Percentiles rank a stretch among this genome's conserved stretches.
phyloP scores from a whole-genome alignment of 257 asterid species.

The Rauvolfia tetraphylla region DNA sequence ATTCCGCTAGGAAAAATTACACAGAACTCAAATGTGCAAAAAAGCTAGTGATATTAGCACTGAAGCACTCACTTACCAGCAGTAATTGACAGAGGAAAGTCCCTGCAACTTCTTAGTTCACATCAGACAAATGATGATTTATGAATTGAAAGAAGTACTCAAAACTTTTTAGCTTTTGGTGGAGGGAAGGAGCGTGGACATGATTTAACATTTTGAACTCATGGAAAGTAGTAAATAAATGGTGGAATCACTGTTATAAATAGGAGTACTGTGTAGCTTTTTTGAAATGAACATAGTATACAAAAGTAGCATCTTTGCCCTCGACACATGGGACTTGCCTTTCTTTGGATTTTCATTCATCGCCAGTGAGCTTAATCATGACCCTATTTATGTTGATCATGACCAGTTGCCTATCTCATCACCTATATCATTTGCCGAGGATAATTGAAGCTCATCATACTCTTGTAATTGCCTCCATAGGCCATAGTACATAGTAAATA shows the following conservation, averaged over 20 bases:
- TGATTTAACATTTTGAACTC: conserved; percentile 45
- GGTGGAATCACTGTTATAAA: conserved; percentile 20
- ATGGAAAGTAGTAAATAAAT: conserved; percentile 10
- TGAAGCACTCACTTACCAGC: too few relatives aligned
- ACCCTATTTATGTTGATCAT: too few relatives aligned
- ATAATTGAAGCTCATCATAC: not conserved
- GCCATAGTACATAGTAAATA: too few relatives aligned
- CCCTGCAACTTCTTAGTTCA: not conserved
- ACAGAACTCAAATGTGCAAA: not conserved
- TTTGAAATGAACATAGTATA: not conserved
- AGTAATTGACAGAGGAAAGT: conserved; percentile 8
- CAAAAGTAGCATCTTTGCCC: conserved; percentile 1
- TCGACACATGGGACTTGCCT: not conserved
- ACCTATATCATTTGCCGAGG: not conserved
- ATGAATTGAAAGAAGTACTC: conserved; percentile 18
- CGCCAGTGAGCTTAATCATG: not conserved
- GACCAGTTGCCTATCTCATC: not conserved
- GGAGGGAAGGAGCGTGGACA: conserved; percentile 53
- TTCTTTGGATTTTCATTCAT: not conserved
- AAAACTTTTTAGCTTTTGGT: conserved; percentile 28
- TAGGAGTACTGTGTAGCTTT: conserved; percentile 11
- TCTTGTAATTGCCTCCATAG: not conserved
- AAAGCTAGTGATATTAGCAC: not conserved
- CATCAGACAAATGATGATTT: conserved; percentile 19
- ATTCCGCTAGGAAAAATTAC: not conserved